Percentiles rank a stretch among this genome's conserved stretches.
Evolutionary conservation across 148 eudicot genomes (phyloP).

Genomic region (Camellia sinensis): DNA sequence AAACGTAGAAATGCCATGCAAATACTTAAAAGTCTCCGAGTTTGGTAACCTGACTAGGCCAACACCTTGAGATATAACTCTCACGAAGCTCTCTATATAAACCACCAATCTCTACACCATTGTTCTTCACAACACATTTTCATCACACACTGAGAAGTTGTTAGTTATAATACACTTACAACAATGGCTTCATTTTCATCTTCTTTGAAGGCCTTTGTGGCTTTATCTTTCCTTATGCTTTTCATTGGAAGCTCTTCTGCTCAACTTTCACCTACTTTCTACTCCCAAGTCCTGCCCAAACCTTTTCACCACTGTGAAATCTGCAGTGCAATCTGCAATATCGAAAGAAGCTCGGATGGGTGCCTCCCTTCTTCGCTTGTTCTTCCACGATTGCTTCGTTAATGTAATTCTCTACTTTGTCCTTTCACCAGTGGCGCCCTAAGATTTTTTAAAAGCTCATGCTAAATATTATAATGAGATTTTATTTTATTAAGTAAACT

Average conservation of each 20-base stretch:
- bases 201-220: conserved; percentile 22
- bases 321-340: conserved; percentile 55
- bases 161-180: conserved; percentile 4
- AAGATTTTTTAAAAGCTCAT: too few relatives aligned
- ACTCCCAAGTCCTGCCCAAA: conserved; percentile 74
- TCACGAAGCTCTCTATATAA: conserved; percentile 1
- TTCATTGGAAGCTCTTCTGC: conserved; percentile 58
- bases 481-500: too few relatives aligned
- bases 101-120: not conserved
- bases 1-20: conserved; percentile 19
- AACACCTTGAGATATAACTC: not conserved
- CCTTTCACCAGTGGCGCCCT: too few relatives aligned
- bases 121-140: not conserved
- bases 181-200: conserved; percentile 44
- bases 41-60: conserved; percentile 16
- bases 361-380: conserved; percentile 79
- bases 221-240: conserved; percentile 31
- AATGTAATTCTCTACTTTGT: conserved; percentile 38
- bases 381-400: conserved; percentile 91
- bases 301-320: conserved; percentile 37
- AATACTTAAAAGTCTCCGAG: conserved; percentile 7
- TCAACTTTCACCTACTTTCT: conserved; percentile 59
- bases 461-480: too few relatives aligned
- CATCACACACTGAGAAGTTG: too few relatives aligned
- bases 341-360: conserved; percentile 76